phyloP scores from a whole-genome alignment of 495 filamentous ascomycete genomes.

The Corynascus novoguineensis region DNA sequence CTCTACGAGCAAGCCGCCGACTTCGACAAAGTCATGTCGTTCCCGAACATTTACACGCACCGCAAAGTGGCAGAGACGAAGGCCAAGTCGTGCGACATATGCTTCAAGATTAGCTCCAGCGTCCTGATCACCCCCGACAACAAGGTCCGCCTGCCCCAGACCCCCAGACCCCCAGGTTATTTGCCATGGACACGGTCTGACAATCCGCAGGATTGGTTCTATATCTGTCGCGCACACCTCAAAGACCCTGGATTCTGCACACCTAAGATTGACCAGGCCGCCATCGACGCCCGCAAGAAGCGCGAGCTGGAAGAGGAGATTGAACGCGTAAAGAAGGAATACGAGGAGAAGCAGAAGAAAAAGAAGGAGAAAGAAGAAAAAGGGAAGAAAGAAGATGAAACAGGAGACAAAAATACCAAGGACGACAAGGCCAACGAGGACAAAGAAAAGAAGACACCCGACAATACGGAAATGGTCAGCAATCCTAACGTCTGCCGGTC shows the following conservation, averaged over 20 bases:
- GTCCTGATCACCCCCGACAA: slow-evolving; percentile 88
- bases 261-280: slow-evolving; percentile 72
- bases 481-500: not conserved
- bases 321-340: slow-evolving; percentile 69
- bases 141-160: slow-evolving; percentile 51
- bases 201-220: slow-evolving; percentile 78
- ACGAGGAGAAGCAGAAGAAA: slow-evolving; percentile 64
- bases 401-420: slow-evolving; percentile 49
- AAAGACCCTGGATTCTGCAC: slow-evolving; percentile 78
- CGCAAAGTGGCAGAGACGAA: slow-evolving; percentile 81
- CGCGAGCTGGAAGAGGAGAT: slow-evolving; percentile 68
- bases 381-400: slow-evolving; percentile 41
- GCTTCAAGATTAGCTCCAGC: slow-evolving; percentile 79
- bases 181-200: slow-evolving; percentile 12
- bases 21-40: slow-evolving; percentile 36
- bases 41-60: slow-evolving; percentile 79
- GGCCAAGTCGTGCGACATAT: slow-evolving; percentile 80
- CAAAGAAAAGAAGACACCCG: slow-evolving; percentile 47
- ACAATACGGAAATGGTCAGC: slow-evolving; percentile 35
- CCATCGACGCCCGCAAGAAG: slow-evolving; percentile 62
- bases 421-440: slow-evolving; percentile 37
- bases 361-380: slow-evolving; percentile 47
- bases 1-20: not conserved
- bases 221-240: slow-evolving; percentile 77
- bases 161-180: not conserved